Conservation (phyloP, 768 basidiomycete genomes). For the Mycena rebaudengoi region DNA sequence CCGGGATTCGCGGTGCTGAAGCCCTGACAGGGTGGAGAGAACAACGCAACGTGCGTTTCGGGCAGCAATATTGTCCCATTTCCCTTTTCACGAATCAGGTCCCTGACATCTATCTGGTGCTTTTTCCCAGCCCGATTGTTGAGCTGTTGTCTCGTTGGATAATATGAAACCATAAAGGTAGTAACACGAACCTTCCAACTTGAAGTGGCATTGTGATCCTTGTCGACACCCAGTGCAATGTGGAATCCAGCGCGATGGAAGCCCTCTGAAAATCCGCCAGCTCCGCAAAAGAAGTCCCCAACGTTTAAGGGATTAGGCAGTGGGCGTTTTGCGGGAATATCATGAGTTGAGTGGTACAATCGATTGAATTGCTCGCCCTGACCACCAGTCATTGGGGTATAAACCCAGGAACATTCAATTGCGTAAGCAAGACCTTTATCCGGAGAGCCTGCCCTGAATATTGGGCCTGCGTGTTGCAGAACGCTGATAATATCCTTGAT, state of each 20-base stretch:
- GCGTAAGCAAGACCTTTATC: neutral
- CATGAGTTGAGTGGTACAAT: too few species aligned
- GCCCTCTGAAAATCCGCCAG: neutral
- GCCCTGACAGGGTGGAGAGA: neutral
- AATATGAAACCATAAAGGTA: neutral
- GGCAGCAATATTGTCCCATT: neutral
- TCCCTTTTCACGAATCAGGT: neutral
- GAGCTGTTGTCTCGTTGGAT: neutral
- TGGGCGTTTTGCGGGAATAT: neutral
- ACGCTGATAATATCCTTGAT: neutral
- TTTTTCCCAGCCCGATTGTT: neutral
- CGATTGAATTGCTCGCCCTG: neutral
- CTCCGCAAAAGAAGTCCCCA: neutral
- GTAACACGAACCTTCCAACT: neutral
- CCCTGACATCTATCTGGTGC: neutral
- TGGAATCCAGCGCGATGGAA: neutral
- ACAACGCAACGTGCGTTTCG: neutral
- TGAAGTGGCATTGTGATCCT: neutral
- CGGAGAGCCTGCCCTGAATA: neutral
- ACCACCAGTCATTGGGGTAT: neutral
- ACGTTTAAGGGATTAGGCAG: neutral
- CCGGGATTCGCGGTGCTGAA: neutral
- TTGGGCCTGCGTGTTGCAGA: neutral
- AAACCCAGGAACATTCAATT: neutral
- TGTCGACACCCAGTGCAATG: neutral